Conservation (phyloP, 1,139 yeast species). For the Kurtzmaniella quercitrusa region DNA sequence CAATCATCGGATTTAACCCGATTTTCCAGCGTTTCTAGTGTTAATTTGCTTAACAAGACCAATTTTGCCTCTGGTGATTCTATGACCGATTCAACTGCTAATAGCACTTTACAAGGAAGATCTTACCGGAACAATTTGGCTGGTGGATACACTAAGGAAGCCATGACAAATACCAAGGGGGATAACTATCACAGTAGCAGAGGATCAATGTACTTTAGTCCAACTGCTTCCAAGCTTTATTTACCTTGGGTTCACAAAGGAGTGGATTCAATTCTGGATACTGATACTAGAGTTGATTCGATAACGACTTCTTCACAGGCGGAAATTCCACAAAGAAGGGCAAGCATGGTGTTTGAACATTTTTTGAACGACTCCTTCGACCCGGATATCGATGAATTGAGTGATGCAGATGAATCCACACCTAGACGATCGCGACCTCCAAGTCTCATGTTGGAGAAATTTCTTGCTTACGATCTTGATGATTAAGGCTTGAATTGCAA, state of each 20-base stretch:
- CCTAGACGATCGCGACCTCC: constrained; percentile 22
- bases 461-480: constrained; percentile 11
- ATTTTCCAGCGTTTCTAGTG: constrained; percentile 9
- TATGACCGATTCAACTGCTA: constrained; percentile 8
- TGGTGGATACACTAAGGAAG: neutral
- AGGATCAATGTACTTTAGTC: constrained; percentile 37
- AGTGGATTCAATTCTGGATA: neutral
- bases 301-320: neutral
- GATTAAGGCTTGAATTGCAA: no score
- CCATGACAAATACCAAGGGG: neutral
- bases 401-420: neutral
- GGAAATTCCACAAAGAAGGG: neutral
- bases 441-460: constrained; percentile 29
- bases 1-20: constrained; percentile 11
- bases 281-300: constrained; percentile 1
- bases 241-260: constrained; percentile 1
- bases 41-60: constrained; percentile 11
- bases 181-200: constrained; percentile 12
- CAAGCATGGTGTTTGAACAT: neutral
- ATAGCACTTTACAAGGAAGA: constrained; percentile 16
- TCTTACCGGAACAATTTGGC: constrained; percentile 19
- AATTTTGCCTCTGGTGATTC: constrained; percentile 6
- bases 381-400: neutral
- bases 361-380: constrained; percentile 1
- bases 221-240: constrained; percentile 13